A percentile compares a stretch with the other conserved stretches of the same genome.
Conservation (phyloP, 331 rosid genomes). For the Dryas integrifolia region DNA sequence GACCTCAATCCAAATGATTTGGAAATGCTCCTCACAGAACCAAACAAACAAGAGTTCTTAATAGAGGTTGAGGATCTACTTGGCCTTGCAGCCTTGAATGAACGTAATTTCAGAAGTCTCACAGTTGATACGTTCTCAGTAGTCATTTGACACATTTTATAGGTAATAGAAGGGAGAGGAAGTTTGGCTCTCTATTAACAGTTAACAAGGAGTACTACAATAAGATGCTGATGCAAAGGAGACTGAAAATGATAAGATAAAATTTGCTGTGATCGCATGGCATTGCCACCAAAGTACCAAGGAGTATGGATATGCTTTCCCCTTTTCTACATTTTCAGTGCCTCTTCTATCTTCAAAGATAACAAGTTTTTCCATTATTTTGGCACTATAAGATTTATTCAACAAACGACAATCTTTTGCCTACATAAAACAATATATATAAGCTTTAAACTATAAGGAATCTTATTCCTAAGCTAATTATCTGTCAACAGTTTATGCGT, state of each 20-base stretch:
- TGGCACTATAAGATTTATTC: neutral
- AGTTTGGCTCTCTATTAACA: neutral
- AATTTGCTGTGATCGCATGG: too few species aligned
- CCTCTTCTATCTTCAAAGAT: neutral
- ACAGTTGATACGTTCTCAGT: slow-evolving; percentile 32
- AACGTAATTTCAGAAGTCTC: slow-evolving; percentile 36
- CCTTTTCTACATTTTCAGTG: too few species aligned
- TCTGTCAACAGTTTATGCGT: slow-evolving; percentile 13
- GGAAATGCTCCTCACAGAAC: slow-evolving; percentile 40
- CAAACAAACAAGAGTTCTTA: slow-evolving; percentile 30
- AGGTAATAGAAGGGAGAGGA: too few species aligned
- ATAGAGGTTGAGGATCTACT: slow-evolving; percentile 33
- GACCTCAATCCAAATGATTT: slow-evolving; percentile 53
- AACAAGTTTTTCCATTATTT: neutral
- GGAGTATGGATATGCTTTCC: too few species aligned
- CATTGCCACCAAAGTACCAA: too few species aligned
- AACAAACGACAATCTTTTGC: slow-evolving; percentile 2
- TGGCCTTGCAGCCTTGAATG: slow-evolving; percentile 20
- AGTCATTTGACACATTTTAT: slow-evolving; percentile 25
- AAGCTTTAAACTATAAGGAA: neutral
- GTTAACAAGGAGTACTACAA: neutral
- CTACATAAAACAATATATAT: neutral
- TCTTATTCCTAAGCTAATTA: slow-evolving; percentile 23
- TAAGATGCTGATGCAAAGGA: neutral
- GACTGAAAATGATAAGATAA: too few species aligned